phyloP scores from a whole-genome alignment of 2,329 filamentous ascomycete species.

The Hirsutella thompsonii region DNA sequence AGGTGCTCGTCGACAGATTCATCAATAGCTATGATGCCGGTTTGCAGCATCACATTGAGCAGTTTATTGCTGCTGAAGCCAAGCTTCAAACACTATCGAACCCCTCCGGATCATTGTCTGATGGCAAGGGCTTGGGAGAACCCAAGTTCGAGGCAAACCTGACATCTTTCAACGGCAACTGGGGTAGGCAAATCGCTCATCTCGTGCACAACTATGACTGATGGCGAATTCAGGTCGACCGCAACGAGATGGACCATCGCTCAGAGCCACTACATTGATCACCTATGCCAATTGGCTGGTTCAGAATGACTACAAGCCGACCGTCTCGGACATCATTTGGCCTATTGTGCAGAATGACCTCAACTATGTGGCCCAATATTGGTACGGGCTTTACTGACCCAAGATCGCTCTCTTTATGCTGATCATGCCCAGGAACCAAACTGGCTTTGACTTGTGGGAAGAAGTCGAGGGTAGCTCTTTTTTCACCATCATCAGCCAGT shows the following conservation, averaged over 20 bases:
- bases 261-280: conserved; percentile 62
- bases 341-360: conserved; percentile 67
- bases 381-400: conserved; percentile 22
- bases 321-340: conserved; percentile 48
- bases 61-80: conserved; percentile 57
- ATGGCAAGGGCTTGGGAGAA: conserved; percentile 50
- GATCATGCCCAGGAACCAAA: conserved; percentile 29
- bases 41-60: conserved; percentile 48
- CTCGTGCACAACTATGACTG: not conserved
- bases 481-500: conserved; percentile 60
- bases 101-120: conserved; percentile 46
- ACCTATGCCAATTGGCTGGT: conserved; percentile 62
- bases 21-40: conserved; percentile 40
- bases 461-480: conserved; percentile 67
- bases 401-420: too few relatives aligned
- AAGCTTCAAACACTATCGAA: conserved; percentile 54
- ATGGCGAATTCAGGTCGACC: conserved; percentile 41
- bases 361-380: conserved; percentile 61
- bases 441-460: conserved; percentile 71
- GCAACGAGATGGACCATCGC: conserved; percentile 66
- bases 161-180: conserved; percentile 50
- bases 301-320: conserved; percentile 47
- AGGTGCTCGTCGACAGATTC: conserved; percentile 55
- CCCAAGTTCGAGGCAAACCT: conserved; percentile 59
- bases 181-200: conserved; percentile 33